A percentile compares a stretch with the other conserved stretches of the same genome.
Evolutionary conservation across 2,329 filamentous ascomycete genomes (phyloP).

Genomic region (Chrysosphaeria jannelii): DNA sequence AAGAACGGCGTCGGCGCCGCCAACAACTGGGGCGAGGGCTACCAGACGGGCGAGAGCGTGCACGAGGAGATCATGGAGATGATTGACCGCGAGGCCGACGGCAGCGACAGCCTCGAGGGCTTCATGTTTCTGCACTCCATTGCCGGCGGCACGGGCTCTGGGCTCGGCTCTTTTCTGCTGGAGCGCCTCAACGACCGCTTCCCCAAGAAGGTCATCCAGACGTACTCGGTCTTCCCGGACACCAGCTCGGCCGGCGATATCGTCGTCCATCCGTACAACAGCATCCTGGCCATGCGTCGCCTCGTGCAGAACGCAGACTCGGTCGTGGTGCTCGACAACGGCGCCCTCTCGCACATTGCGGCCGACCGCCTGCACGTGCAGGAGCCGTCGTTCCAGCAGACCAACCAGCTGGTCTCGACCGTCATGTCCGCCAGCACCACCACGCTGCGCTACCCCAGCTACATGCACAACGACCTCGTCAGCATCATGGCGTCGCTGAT

Average conservation of each 20-base stretch:
- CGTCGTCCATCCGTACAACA: constrained; percentile 96
- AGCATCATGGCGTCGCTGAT: constrained; percentile 91
- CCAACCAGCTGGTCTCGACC: constrained; percentile 85
- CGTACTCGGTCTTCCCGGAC: constrained; percentile 94
- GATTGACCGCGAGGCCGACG: constrained; percentile 95
- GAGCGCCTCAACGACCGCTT: constrained; percentile 92
- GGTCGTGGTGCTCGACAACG: constrained; percentile 90
- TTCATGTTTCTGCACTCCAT: constrained; percentile 99
- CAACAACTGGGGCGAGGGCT: constrained; percentile 96
- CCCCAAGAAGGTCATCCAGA: constrained; percentile 96
- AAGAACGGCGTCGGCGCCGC: constrained; percentile 82
- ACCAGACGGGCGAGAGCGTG: constrained; percentile 69
- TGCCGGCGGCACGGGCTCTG: constrained; percentile 83
- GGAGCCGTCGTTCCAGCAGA: constrained; percentile 87
- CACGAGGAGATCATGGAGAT: constrained; percentile 98
- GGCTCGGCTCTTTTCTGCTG: constrained; percentile 79
- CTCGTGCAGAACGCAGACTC: constrained; percentile 92
- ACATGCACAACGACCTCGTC: constrained; percentile 98
- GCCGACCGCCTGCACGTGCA: constrained; percentile 85
- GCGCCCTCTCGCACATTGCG: constrained; percentile 73
- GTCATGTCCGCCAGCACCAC: constrained; percentile 98
- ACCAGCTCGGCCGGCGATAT: constrained; percentile 67
- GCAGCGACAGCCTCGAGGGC: constrained; percentile 88
- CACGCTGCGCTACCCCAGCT: constrained; percentile 83
- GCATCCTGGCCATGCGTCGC: constrained; percentile 65